Evolutionary conservation across 192 early-diverging fungal species (phyloP).

Genomic region (Kickxella alabastrina): DNA sequence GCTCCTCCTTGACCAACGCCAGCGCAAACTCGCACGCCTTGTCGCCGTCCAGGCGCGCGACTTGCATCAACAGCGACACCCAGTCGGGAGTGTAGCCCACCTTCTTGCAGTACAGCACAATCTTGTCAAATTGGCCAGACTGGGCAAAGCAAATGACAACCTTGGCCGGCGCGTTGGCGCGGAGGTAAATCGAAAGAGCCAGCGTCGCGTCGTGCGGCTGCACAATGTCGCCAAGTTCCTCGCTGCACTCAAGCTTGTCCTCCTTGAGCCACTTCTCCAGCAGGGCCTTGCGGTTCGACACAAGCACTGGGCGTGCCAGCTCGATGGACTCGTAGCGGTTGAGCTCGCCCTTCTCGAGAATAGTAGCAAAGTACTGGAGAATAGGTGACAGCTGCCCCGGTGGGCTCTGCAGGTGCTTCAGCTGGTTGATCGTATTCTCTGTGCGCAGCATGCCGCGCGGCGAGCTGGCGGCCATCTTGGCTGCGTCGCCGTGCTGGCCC

Average conservation of each 20-base stretch:
- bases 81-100: slow-evolving; percentile 94
- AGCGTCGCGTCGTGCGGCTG: slow-evolving; percentile 86
- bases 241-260: slow-evolving; percentile 97
- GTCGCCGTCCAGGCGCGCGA: slow-evolving; percentile 87
- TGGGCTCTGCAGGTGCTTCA: slow-evolving; percentile 75
- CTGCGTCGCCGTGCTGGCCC: slow-evolving; percentile 82
- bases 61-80: slow-evolving; percentile 80
- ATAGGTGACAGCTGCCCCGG: slow-evolving; percentile 86
- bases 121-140: slow-evolving; percentile 93
- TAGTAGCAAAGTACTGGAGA: slow-evolving; percentile 94
- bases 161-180: slow-evolving; percentile 91
- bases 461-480: slow-evolving; percentile 92
- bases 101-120: slow-evolving; percentile 91
- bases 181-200: slow-evolving; percentile 91
- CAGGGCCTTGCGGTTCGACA: slow-evolving; percentile 85
- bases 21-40: slow-evolving; percentile 93
- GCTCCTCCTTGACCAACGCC: slow-evolving; percentile 73
- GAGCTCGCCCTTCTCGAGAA: slow-evolving; percentile 89
- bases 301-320: slow-evolving; percentile 85
- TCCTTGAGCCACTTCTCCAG: slow-evolving; percentile 99
- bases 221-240: slow-evolving; percentile 97
- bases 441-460: slow-evolving; percentile 95
- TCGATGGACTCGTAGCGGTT: slow-evolving; percentile 96
- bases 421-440: slow-evolving; percentile 88
- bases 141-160: slow-evolving; percentile 96